A percentile compares a stretch with the other conserved stretches of the same genome.
These are phyloP conservation scores for Panus rudis DNA, from an alignment of 768 basidiomycete species.

Conservation along the genomic window DNA sequence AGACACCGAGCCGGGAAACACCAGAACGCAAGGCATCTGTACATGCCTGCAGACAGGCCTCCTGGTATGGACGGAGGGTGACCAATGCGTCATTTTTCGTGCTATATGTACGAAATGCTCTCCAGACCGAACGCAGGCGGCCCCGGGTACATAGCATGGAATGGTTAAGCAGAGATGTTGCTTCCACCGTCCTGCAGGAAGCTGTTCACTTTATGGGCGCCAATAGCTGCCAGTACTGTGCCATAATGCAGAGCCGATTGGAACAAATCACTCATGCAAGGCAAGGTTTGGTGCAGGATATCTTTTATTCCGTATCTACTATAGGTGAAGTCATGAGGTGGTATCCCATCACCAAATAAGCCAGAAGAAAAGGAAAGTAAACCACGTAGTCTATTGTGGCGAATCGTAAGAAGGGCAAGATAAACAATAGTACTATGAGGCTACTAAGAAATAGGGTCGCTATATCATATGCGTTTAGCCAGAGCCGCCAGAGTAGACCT, in stretches of 20 bases:
- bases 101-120: neutral
- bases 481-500: constrained; percentile 92
- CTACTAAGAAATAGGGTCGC: constrained; percentile 20
- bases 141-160: constrained; percentile 11
- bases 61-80: constrained; percentile 79
- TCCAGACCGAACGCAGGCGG: neutral
- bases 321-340: constrained; percentile 13
- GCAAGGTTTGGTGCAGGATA: constrained; percentile 9
- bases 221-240: too few relatives aligned
- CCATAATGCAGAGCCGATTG: too few relatives aligned
- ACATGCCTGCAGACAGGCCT: constrained; percentile 72
- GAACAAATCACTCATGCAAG: too few relatives aligned
- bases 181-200: too few relatives aligned
- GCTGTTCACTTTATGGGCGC: too few relatives aligned
- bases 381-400: constrained; percentile 27
- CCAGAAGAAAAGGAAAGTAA: constrained; percentile 20
- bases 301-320: constrained; percentile 13
- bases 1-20: constrained; percentile 73
- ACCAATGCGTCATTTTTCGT: constrained; percentile 5
- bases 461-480: constrained; percentile 28
- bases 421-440: constrained; percentile 24
- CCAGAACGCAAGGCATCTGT: constrained; percentile 61
- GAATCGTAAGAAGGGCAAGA: constrained; percentile 21
- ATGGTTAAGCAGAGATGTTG: too few relatives aligned
- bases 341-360: constrained; percentile 13